phyloP scores from a whole-genome alignment of 352 stramenopile species.

The Plasmopara viticola region DNA sequence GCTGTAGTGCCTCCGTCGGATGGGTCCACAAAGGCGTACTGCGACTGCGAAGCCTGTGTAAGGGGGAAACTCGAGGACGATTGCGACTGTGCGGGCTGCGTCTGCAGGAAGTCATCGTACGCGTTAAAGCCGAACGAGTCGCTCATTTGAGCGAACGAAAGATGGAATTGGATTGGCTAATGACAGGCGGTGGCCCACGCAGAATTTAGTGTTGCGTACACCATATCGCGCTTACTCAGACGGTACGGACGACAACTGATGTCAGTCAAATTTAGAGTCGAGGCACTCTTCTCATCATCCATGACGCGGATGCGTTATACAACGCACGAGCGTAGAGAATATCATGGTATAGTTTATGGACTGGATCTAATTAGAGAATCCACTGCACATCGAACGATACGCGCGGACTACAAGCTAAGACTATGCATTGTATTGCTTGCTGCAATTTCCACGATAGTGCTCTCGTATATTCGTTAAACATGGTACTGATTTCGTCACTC shows the following conservation, averaged over 20 bases:
- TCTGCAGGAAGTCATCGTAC: slow-evolving; percentile 54
- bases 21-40: slow-evolving; percentile 71
- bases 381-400: no score
- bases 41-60: slow-evolving; percentile 39
- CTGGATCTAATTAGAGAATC: no score
- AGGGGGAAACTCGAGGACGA: slow-evolving; percentile 33
- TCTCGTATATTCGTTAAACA: no score
- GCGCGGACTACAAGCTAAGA: no score
- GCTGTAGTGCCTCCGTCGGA: slow-evolving; percentile 13
- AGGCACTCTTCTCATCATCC: no score
- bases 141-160: slow-evolving; percentile 19
- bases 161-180: slow-evolving; percentile 8
- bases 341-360: no score
- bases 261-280: no score
- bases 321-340: no score
- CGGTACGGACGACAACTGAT: neutral
- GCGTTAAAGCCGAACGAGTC: slow-evolving; percentile 38
- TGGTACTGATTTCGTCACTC: neutral
- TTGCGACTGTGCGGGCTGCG: slow-evolving; percentile 44
- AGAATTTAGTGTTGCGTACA: neutral
- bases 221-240: neutral
- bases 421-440: no score
- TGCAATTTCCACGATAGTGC: no score
- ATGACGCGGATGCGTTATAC: no score
- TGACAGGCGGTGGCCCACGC: slow-evolving; percentile 1